Base-by-base conservation (phyloP, 192 early-diverging fungal species). In the Chytriomyces hyalinus region DNA sequence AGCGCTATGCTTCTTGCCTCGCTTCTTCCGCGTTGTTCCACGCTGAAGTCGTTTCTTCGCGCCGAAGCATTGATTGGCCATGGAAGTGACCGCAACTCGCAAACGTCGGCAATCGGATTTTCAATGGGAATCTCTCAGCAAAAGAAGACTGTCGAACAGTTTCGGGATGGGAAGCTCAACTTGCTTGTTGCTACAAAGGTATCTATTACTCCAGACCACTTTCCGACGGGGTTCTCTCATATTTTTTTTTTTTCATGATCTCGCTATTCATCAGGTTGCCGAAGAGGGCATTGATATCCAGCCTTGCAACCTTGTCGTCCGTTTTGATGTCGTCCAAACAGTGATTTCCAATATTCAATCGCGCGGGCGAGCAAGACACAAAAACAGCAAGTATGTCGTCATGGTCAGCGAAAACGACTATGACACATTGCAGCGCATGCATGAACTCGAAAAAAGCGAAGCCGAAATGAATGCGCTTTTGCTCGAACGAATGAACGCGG, bases 271-370 rank as follows among this genome's bases (percentile, higher is more conserved):
- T n/a, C 60, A 85, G 84, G 95, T 98, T 7, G 96, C 94, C 15
- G 96, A 97, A 77, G 96, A 98, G 78, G 96, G 96, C n/a, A 83
- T 98, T 1, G 96, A 98, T 78, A 94, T 98, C 62, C 93, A 94
- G 77, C 91, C 93, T 0, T 98, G 96, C 80, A 97, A 95, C 61
- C 66, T 95, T 57, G 94, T 97, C 9, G 87, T 96, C 24, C 86
- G 91, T 59, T 96, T 95, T 78, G 93, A 95, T 46, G 86, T 92
- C 65, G 85, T 13, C 92, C 92, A 0, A 80, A 91, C 3, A 91
- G 91, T 49, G 87, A 91, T 67, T 90, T 65, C 59, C 9, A 71
- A 94, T 65, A 96, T 97, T 10, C 96, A 96, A 80, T 95, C 94
- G n/a, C 90, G 94, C 43, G 95, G 95, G 13, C 87, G 96, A 15